These are phyloP conservation scores for Aspergillus baeticus DNA, from an alignment of 495 filamentous ascomycete genomes.

Conservation along the genomic window DNA sequence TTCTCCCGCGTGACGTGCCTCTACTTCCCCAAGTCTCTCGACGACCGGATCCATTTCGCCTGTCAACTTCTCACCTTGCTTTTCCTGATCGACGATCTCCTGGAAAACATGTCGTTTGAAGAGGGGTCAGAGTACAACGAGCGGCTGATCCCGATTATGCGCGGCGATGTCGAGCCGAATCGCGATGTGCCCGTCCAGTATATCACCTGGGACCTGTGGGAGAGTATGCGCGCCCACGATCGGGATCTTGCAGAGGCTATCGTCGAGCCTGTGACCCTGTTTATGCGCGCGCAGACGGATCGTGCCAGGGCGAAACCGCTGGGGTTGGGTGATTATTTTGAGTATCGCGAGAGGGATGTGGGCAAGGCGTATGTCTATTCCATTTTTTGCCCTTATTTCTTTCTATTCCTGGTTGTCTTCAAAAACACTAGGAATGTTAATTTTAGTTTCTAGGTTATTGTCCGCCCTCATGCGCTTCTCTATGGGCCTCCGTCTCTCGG, in stretches of 20 bases:
- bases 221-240: constrained; percentile 34
- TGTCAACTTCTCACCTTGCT: constrained; percentile 32
- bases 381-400: too few species aligned
- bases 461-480: constrained; percentile 37
- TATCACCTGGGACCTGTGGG: constrained; percentile 39
- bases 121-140: too few species aligned
- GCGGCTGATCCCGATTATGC: constrained; percentile 31
- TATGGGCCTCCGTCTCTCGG: constrained; percentile 28
- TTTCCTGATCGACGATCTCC: constrained; percentile 38
- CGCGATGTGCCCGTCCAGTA: constrained; percentile 34
- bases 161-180: constrained; percentile 29
- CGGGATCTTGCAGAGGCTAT: constrained; percentile 29
- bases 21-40: constrained; percentile 33
- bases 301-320: too few species aligned
- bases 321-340: constrained; percentile 25
- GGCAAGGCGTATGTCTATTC: constrained; percentile 28
- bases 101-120: constrained; percentile 39
- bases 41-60: constrained; percentile 33
- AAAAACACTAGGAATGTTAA: too few species aligned
- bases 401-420: too few species aligned
- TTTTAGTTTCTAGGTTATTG: constrained; percentile 24
- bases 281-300: too few species aligned
- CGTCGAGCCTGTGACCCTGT: constrained; percentile 27
- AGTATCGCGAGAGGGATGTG: constrained; percentile 34
- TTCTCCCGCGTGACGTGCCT: constrained; percentile 34